These are phyloP conservation scores for Xanthoconium separans DNA, from an alignment of 1,284 basidiomycete genomes.

Conservation along the genomic window DNA sequence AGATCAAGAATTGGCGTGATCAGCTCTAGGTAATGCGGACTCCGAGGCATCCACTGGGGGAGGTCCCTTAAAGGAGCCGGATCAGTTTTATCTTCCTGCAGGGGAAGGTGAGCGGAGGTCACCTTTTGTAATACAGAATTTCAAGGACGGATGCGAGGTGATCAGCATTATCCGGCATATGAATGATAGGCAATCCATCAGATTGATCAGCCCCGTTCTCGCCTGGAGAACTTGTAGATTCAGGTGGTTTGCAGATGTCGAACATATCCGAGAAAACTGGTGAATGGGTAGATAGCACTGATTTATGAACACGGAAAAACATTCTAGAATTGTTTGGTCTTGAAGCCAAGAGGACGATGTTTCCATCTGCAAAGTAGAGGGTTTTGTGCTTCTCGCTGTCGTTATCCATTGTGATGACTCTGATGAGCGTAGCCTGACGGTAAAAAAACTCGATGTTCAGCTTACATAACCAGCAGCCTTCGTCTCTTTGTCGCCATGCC, in stretches of 20 bases:
- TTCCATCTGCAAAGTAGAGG: conserved; percentile 15
- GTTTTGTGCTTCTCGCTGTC: conserved; percentile 3
- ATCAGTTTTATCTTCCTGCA: background rate
- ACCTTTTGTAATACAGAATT: conserved; percentile 15
- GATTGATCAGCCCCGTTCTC: background rate
- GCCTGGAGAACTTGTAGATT: background rate
- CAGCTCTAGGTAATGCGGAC: background rate
- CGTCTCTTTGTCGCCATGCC: too few relatives aligned
- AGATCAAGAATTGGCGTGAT: conserved; percentile 11
- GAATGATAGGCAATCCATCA: conserved; percentile 10
- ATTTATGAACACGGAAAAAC: conserved; percentile 17
- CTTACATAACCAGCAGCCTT: too few relatives aligned
- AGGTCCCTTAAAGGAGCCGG: background rate
- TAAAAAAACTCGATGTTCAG: too few relatives aligned
- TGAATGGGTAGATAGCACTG: conserved; percentile 15
- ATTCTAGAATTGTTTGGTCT: background rate
- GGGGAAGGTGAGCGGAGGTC: background rate
- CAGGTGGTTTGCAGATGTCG: background rate
- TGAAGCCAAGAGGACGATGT: conserved; percentile 3
- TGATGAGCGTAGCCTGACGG: too few relatives aligned
- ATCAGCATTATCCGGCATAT: conserved; percentile 5
- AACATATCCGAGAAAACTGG: conserved; percentile 12
- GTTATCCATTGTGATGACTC: background rate
- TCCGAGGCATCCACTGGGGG: conserved; percentile 8
- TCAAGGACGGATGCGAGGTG: conserved; percentile 8